Base-by-base conservation (phyloP, 768 basidiomycete genomes). In the Psilocybe cyanescens region DNA sequence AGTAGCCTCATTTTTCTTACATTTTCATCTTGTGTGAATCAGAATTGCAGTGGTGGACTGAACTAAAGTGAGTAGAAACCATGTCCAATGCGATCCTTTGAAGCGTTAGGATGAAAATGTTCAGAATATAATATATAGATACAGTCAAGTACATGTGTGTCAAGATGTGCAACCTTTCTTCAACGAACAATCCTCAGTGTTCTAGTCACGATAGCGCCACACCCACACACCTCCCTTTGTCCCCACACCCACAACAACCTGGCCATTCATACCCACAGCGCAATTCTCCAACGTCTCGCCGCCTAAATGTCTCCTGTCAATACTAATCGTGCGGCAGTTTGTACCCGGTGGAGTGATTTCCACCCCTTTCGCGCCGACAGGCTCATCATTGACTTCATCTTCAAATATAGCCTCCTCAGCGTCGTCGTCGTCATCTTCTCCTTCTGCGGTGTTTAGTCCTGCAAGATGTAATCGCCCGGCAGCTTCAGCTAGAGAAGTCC, bases 211-310 rank as follows among this genome's bases (percentile, higher is more conserved):
- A 58, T 61, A 35, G 33, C 64, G 66, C 79, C 81, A 83, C 11
- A 80, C 69, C 80, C 79, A 81, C 11, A 81, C 59, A 28, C 63
- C 76, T 14, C 77, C 78, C 56, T 70, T 68, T 6, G 75, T 71
- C 4, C 81, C 81, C 50, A 78, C 76, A 28, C 76, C 80, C 19
- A 79, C 69, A 55, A 83, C 70, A 12, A 75, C 62, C 39, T 69
- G 69, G 4, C 84, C 86, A 45, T 75, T 76, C 65, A 76, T 71
- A 0, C 81, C 76, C 68, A 86, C 76, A 7, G 74, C 75, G 61
- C 80, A 79, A 44, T 74, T 75, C 62, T 78, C 74, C 7, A 86
- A 64, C 48, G 61, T 68, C 35, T 67, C 67, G 17, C 49, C 64
- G 51, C 51, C n/a, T 14, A 37, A 51, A 58, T 58, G 29, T 59